Percentiles rank a stretch among this genome's conserved stretches.
phyloP scores from a whole-genome alignment of 768 basidiomycete genomes.

The Gymnopilus dilepis region DNA sequence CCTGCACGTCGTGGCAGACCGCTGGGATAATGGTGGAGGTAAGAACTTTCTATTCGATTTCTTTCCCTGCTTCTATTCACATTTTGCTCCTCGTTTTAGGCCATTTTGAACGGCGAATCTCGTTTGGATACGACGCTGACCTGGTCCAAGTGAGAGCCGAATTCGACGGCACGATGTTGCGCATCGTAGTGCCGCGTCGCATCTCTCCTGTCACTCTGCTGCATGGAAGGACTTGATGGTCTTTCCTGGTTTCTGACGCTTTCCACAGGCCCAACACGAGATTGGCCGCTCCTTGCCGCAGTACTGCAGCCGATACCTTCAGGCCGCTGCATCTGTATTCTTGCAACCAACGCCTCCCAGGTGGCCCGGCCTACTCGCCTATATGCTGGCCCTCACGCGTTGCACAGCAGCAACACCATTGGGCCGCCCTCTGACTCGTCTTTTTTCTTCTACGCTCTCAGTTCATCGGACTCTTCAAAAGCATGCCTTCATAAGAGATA shows the following conservation, averaged over 20 bases:
- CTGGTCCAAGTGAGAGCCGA: conserved; percentile 74
- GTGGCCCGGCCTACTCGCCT: neutral
- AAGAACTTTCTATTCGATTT: conserved; percentile 21
- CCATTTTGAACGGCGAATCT: conserved; percentile 78
- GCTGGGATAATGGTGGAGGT: conserved; percentile 72
- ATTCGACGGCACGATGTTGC: conserved; percentile 73
- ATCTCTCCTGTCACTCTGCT: conserved; percentile 23
- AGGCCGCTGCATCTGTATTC: neutral
- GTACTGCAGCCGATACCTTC: neutral
- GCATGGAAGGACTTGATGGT: conserved; percentile 11
- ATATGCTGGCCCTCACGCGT: neutral
- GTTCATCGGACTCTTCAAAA: neutral
- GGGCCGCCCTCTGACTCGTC: neutral
- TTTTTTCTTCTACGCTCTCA: neutral
- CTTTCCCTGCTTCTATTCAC: conserved; percentile 1
- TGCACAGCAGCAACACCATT: neutral
- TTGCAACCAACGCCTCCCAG: neutral
- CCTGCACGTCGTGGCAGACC: conserved; percentile 75
- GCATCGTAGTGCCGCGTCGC: conserved; percentile 62
- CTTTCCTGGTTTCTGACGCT: neutral
- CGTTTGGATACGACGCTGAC: conserved; percentile 81
- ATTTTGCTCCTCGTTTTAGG: conserved; percentile 31
- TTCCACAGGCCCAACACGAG: neutral
- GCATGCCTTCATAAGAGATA: conserved; percentile 4
- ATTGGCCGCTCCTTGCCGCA: neutral